Evolutionary conservation across 345 rosid species (phyloP).

Genomic region (Adansonia digitata): DNA sequence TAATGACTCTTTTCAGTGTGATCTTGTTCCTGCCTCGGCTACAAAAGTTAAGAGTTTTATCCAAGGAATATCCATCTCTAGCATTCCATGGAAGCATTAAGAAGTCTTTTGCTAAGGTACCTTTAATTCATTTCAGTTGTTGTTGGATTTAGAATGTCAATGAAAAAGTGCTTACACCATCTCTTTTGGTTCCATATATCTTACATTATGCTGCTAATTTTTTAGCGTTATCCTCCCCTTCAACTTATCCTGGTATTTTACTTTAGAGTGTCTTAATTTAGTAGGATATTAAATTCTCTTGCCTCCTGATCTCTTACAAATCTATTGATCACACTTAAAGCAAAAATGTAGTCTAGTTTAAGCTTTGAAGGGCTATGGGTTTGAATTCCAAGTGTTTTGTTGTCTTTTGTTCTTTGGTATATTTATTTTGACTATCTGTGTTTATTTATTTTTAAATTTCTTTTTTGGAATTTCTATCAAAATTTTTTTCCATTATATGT

Average conservation of each 20-base stretch:
- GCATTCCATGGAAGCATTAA: constrained; percentile 95
- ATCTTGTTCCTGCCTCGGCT: constrained; percentile 95
- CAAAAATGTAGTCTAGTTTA: neutral
- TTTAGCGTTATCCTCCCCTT: neutral
- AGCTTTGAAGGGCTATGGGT: neutral
- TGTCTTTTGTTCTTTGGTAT: neutral
- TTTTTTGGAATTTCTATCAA: constrained; percentile 6
- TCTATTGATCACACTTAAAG: neutral
- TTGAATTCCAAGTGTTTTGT: neutral
- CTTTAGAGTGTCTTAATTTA: neutral
- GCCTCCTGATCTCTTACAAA: neutral
- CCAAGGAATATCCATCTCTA: constrained; percentile 88
- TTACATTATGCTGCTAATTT: neutral
- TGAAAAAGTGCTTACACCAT: neutral
- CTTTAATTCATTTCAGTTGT: too few relatives aligned
- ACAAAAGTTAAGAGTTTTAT: constrained; percentile 83
- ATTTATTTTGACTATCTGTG: neutral
- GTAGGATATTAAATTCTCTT: neutral
- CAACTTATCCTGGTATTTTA: neutral
- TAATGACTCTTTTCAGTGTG: constrained; percentile 49
- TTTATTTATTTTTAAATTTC: neutral
- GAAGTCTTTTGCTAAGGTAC: constrained; percentile 93
- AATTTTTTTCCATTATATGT: neutral
- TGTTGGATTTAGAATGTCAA: neutral
- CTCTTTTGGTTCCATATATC: neutral